Evolutionary conservation across 2,329 filamentous ascomycete genomes (phyloP).

Genomic region (Trichoderma sp.): DNA sequence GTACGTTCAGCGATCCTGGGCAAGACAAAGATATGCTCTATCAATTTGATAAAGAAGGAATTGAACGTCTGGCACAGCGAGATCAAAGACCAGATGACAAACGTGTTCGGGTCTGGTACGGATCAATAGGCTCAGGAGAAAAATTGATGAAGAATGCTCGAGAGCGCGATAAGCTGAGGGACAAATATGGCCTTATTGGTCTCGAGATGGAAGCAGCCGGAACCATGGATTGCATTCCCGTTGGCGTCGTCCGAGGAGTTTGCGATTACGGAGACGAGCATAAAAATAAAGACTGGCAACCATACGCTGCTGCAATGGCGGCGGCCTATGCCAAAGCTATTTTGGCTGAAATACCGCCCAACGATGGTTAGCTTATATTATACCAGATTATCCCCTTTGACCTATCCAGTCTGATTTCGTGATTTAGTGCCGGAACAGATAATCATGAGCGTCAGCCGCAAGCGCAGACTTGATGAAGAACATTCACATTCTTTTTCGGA

Average conservation of each 20-base stretch:
- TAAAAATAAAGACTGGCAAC: slow-evolving; percentile 23
- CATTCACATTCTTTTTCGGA: not conserved
- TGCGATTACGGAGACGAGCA: slow-evolving; percentile 22
- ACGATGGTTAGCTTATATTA: not conserved
- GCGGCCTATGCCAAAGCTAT: slow-evolving; percentile 17
- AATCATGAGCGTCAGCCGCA: rapidly evolving
- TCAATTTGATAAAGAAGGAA: slow-evolving; percentile 12
- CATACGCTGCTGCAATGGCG: slow-evolving; percentile 23
- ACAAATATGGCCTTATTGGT: slow-evolving; percentile 26
- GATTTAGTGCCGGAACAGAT: not conserved
- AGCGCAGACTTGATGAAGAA: not conserved
- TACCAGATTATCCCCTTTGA: no score
- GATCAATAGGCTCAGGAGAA: slow-evolving; percentile 22
- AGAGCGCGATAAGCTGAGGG: slow-evolving; percentile 18
- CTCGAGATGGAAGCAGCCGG: slow-evolving; percentile 26
- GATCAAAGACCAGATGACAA: slow-evolving; percentile 25
- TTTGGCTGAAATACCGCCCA: not conserved
- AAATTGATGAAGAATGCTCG: slow-evolving; percentile 16
- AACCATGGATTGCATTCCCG: slow-evolving; percentile 20
- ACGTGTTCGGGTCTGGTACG: slow-evolving; percentile 39
- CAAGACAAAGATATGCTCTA: slow-evolving; percentile 36
- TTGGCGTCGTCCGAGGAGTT: slow-evolving; percentile 20
- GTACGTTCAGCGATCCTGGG: slow-evolving; percentile 38
- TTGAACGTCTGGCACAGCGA: slow-evolving; percentile 24
- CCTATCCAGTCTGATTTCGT: not conserved